A percentile compares a stretch with the other conserved stretches of the same genome.
Conservation (phyloP, 2,329 filamentous ascomycete species). For the Graphilbum fragrans region DNA sequence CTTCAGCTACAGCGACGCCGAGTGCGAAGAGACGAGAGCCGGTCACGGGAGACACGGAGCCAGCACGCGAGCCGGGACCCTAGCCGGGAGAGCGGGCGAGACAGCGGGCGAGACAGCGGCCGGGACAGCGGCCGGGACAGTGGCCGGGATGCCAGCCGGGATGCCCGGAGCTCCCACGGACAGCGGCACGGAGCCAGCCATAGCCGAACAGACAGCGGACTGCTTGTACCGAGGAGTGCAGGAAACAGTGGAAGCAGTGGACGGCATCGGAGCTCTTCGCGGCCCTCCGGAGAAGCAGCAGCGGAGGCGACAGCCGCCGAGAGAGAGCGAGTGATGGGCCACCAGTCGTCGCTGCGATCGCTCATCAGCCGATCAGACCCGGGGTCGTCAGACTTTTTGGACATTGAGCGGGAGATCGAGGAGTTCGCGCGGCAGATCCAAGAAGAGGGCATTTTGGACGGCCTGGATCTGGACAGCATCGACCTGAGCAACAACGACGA, state of each 20-base stretch:
- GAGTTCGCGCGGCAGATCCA: constrained; percentile 72
- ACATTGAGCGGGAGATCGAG: constrained; percentile 79
- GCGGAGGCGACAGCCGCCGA: constrained; percentile 16
- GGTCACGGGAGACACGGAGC: no score
- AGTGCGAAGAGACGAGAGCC: neutral
- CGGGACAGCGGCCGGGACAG: neutral
- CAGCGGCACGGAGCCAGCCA: constrained; percentile 13
- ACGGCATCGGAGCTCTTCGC: constrained; percentile 32
- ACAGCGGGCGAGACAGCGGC: constrained; percentile 1
- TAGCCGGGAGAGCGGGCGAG: neutral
- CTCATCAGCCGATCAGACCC: constrained; percentile 67
- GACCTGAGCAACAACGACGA: constrained; percentile 78
- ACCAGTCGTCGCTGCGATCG: constrained; percentile 79
- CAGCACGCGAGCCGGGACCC: neutral
- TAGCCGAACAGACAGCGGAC: neutral
- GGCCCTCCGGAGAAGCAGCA: constrained; percentile 24
- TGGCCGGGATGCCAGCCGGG: constrained; percentile 4
- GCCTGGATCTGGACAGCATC: constrained; percentile 78
- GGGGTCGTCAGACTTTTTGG: constrained; percentile 42
- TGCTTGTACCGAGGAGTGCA: constrained; percentile 9
- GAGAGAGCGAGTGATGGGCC: constrained; percentile 54
- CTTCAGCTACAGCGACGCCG: no score
- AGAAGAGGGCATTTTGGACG: constrained; percentile 60
- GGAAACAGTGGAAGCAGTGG: constrained; percentile 15
- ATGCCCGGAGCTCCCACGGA: constrained; percentile 3